Base-by-base conservation (phyloP, 352 stramenopile species). In the Pythium apleroticum region DNA sequence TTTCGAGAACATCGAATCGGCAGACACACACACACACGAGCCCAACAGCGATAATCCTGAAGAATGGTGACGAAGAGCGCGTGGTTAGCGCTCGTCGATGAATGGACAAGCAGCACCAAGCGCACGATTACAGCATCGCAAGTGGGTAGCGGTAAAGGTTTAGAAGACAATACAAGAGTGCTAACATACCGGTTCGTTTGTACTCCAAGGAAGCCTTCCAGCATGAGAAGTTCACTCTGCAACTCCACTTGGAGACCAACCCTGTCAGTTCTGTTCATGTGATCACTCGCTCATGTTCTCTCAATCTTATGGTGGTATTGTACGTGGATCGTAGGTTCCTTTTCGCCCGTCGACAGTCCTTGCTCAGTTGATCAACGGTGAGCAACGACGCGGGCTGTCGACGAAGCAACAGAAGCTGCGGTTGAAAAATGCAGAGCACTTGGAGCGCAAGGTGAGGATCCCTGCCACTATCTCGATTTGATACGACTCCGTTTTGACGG, bases 341-440 rank as follows among this genome's bases (percentile, higher is more conserved):
- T 89, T 89, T 39, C 78, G 82, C 27, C 80, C 80, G 17, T 87
- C 80, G 0, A 71, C 75, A 8, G 80, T 80, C 2, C 72, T 89
- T 12, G 7, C 77, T 15, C 69, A 80, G 28, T 50, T 89, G 1
- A 73, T 89, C 20, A 66, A 78, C 5, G 66, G 63, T 30, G 74
- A 86, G 19, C 69, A 73, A 17, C 68, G 65, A 10, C 67, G 65
- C 3, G 56, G 58, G 12, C 65, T 56, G 20, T 74, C 69, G 3
- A 57, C 53, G 12, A 80, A 71, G 22, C 65, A 76, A 4, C 48
- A 71, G 15, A 78, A 73, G 20, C 56, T 75, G 9, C 57, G 61
- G 68, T 66, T 46, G 0, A 80, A 76, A 54, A 83, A 72, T 39
- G 57, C 62, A 0, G 78, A 90, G 39, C 78, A 86, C 46, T 62